Percentiles rank a stretch among this genome's conserved stretches.
These are phyloP conservation scores for Batkoa obscura DNA, from an alignment of 371 early-diverging fungal species.

Conservation along the genomic window DNA sequence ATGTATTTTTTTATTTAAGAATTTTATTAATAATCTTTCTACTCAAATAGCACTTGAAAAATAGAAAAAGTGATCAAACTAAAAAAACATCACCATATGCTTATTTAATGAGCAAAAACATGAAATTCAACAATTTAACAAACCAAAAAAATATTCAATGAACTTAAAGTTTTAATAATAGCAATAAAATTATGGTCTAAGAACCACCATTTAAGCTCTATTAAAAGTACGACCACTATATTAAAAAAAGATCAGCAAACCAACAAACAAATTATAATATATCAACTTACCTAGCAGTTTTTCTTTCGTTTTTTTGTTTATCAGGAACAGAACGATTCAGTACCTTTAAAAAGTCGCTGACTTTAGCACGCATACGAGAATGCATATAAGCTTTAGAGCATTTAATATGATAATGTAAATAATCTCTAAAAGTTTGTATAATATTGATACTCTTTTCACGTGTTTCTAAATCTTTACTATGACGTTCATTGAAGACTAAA, in stretches of 20 bases:
- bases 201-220: background rate
- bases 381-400: conserved; percentile 97
- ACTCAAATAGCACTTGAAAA: no score
- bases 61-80: no score
- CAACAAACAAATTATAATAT: background rate
- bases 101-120: no score
- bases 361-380: conserved; percentile 90
- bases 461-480: conserved; percentile 47
- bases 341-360: conserved; percentile 89
- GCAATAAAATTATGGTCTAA: no score
- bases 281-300: conserved; percentile 45
- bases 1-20: no score
- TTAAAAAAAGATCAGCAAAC: no score
- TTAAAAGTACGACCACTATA: conserved; percentile 4
- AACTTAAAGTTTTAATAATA: no score
- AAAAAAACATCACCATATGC: no score
- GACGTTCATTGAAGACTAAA: conserved; percentile 83
- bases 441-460: conserved; percentile 78
- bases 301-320: conserved; percentile 55
- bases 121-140: no score
- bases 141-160: no score
- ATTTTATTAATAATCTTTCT: no score
- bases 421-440: conserved; percentile 92
- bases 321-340: conserved; percentile 95
- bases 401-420: conserved; percentile 97